Evolutionary conservation across 768 basidiomycete species (phyloP), one percentile per base, ranked within the genome.

Genomic region (Auricularia sp.): DNA sequence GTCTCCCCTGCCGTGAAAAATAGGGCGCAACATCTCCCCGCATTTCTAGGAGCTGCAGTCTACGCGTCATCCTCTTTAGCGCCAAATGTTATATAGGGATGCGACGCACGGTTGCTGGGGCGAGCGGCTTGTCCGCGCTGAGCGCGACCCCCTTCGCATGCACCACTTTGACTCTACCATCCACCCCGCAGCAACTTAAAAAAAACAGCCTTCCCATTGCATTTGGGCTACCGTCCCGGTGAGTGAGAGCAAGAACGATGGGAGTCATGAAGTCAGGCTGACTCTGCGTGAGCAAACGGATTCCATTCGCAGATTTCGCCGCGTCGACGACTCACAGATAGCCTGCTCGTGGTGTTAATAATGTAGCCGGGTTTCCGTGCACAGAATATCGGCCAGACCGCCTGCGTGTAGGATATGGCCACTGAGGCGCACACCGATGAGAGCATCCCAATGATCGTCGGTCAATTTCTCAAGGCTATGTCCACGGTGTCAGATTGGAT

Each of bases 391-490:
- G 94, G 93, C 97, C 97, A 99, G 37, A 85, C 94, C 45, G 97
- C 95, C 74, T 94, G 96, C 37, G 91, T 90, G 74, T 92, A 94
- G 6, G 92, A 79, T 74, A 86, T 98, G 88, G 51, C 94, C 95
- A 77, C 95, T 97, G 68, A 99, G 75, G 72, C 98, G 97, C 11
- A 98, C 94, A 24, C 88, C 83, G 62, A 85, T 82, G 64, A 98
- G 82, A 67, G 90, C 85, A 70, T 97, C 94, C 83, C 90, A 96
- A 70, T 98, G 94, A 71, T 87, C 83, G 75, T 98, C 95, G 0
- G 91, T 80, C 93, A 98, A 96, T 76, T 94, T 96, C 82, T 92
- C 95, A 82, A 99, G 95, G n/a, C 91, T 93, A 16, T 51, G 35
- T 65, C 35, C 6, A 64, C 64, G 61, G 4, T n/a, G 47, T 61